Percentiles rank a stretch among this genome's conserved stretches.
Conservation (phyloP, 179 eudicot genomes). For the Corrigiola litoralis region DNA sequence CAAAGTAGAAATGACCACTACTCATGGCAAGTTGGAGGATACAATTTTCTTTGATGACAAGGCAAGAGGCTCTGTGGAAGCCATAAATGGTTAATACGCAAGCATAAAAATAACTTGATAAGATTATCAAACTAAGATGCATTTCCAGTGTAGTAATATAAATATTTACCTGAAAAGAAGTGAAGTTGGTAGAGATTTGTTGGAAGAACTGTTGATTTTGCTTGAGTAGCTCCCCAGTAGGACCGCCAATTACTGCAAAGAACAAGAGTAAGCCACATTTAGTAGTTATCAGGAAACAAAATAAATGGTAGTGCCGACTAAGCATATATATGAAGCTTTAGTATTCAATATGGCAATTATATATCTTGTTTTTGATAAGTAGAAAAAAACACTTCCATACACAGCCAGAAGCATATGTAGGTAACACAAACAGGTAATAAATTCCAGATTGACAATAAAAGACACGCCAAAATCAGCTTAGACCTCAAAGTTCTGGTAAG, state of each 20-base stretch:
- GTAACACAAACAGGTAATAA: background rate
- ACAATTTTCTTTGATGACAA: background rate
- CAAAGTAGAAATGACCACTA: background rate
- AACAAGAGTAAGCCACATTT: background rate
- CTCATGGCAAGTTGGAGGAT: background rate
- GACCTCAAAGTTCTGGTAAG: background rate
- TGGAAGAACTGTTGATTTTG: slow-evolving; percentile 71
- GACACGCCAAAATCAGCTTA: background rate
- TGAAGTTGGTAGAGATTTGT: slow-evolving; percentile 70
- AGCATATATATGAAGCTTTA: background rate
- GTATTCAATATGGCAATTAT: background rate
- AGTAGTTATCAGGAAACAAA: background rate
- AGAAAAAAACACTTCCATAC: background rate
- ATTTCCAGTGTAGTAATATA: background rate
- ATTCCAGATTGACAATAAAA: background rate
- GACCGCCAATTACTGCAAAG: slow-evolving; percentile 88
- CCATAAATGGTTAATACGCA: slow-evolving; percentile 4
- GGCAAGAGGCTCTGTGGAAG: background rate
- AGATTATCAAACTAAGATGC: background rate
- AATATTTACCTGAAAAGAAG: slow-evolving; percentile 54
- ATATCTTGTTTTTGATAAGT: background rate
- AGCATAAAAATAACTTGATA: background rate
- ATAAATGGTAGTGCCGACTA: background rate
- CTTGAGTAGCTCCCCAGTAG: slow-evolving; percentile 81
- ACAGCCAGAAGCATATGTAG: background rate